phyloP scores from a whole-genome alignment of 768 basidiomycete genomes.

The Ephemerocybe angulata region DNA sequence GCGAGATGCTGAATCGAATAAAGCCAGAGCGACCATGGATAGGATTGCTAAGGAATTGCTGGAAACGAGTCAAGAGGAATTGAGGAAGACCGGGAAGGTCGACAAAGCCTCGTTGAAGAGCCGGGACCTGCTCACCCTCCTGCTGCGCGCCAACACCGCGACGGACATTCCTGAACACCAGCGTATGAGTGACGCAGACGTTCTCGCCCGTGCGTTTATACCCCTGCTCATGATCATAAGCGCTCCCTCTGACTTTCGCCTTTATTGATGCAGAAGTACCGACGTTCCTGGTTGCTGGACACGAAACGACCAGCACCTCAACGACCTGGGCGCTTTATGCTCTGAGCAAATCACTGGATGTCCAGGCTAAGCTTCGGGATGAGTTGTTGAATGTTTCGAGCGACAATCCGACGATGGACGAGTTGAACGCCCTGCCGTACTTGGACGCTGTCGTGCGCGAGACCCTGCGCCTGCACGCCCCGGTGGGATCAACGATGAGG shows the following conservation, averaged over 20 bases:
- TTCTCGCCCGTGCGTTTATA: conserved; percentile 44
- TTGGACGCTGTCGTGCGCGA: conserved; percentile 63
- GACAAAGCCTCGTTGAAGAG: conserved; percentile 28
- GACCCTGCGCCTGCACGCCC: conserved; percentile 52
- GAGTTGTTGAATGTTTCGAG: conserved; percentile 50
- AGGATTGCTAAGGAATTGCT: conserved; percentile 50
- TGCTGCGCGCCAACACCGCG: conserved; percentile 63
- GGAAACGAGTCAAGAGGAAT: conserved; percentile 43
- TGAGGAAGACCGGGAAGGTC: conserved; percentile 25
- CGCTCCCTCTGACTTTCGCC: background rate
- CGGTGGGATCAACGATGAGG: conserved; percentile 42
- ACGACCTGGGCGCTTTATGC: conserved; percentile 59
- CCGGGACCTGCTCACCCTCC: conserved; percentile 57
- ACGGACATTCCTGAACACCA: conserved; percentile 54
- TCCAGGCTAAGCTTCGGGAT: conserved; percentile 53
- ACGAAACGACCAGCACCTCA: conserved; percentile 52
- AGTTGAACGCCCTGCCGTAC: conserved; percentile 59
- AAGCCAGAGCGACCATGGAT: conserved; percentile 39
- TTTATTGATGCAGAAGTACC: conserved; percentile 44
- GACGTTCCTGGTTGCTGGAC: conserved; percentile 58
- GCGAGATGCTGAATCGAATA: conserved; percentile 23
- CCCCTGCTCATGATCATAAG: background rate
- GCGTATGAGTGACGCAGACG: conserved; percentile 58
- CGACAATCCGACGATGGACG: conserved; percentile 64
- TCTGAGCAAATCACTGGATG: conserved; percentile 42